These are phyloP conservation scores for Henckelia pumila DNA, from an alignment of 257 asterid species.

Conservation along the genomic window DNA sequence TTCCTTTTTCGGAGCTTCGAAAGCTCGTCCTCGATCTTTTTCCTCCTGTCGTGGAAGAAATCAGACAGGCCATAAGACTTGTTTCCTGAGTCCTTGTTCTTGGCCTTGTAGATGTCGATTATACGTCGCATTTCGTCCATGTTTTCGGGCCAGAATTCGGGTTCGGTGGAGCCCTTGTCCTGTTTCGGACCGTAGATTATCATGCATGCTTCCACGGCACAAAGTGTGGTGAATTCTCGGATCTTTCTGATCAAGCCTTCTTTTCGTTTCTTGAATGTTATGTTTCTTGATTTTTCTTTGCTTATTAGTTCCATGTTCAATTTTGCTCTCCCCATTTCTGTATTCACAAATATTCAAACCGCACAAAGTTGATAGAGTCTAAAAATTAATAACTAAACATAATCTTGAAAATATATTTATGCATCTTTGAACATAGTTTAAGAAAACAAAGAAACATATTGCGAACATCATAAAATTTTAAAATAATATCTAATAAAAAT, in stretches of 20 bases:
- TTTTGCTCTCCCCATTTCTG: conserved; percentile 64
- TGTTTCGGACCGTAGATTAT: conserved; percentile 54
- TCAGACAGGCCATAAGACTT: conserved; percentile 43
- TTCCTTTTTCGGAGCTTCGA: conserved; percentile 34
- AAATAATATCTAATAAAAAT: too few species aligned
- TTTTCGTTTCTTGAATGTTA: conserved; percentile 67
- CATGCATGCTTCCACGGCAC: conserved; percentile 64
- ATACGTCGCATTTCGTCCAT: conserved; percentile 34
- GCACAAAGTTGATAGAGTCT: too few species aligned
- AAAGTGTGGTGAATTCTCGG: conserved; percentile 64
- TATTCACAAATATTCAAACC: neutral
- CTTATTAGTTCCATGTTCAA: conserved; percentile 57
- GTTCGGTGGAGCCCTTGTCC: conserved; percentile 24
- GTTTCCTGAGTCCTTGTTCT: conserved; percentile 34
- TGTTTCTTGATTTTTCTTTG: conserved; percentile 48
- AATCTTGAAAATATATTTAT: too few species aligned
- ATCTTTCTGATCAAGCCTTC: conserved; percentile 55
- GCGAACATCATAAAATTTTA: too few species aligned
- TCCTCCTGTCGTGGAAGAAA: conserved; percentile 42
- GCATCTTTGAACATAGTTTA: too few species aligned
- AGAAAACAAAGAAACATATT: too few species aligned
- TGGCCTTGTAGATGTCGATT: conserved; percentile 43
- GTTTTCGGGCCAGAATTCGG: conserved; percentile 56
- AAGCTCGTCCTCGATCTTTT: conserved; percentile 48
- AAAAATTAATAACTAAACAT: too few species aligned